Evolutionary conservation across 371 early-diverging fungal species (phyloP).

Genomic region (Apophysomyces sp.): DNA sequence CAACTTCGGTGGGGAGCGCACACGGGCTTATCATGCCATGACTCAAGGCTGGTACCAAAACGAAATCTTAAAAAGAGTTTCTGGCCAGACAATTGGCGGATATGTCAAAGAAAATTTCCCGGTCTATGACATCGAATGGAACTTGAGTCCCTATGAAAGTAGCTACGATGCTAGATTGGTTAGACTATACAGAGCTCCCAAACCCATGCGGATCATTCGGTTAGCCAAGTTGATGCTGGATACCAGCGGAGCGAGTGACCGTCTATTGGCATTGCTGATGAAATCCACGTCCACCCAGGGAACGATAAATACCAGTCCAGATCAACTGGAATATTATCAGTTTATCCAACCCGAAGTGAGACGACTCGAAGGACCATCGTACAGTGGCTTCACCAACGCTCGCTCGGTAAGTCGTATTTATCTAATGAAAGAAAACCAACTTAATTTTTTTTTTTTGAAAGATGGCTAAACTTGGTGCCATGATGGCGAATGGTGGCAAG

Average conservation of each 20-base stretch:
- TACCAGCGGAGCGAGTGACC: background rate
- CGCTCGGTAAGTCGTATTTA: conserved; percentile 43
- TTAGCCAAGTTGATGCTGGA: background rate
- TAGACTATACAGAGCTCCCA: background rate
- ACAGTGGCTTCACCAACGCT: conserved; percentile 59
- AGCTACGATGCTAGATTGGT: conserved; percentile 4
- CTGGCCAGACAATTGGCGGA: conserved; percentile 57
- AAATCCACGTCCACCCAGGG: background rate
- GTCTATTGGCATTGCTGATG: background rate
- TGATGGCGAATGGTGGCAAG: conserved; percentile 68
- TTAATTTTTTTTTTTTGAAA: conserved; percentile 11
- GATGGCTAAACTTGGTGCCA: conserved; percentile 65
- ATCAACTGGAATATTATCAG: background rate
- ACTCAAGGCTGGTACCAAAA: conserved; percentile 76
- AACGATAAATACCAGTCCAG: background rate
- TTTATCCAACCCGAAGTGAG: conserved; percentile 6
- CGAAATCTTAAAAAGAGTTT: conserved; percentile 62
- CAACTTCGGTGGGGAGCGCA: conserved; percentile 52
- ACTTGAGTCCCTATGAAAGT: conserved; percentile 38
- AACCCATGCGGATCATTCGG: background rate
- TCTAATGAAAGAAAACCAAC: background rate
- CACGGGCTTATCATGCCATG: conserved; percentile 63
- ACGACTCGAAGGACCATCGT: conserved; percentile 28
- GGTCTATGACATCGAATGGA: conserved; percentile 53
- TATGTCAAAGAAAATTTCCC: conserved; percentile 50